A percentile compares a stretch with the other conserved stretches of the same genome.
These are phyloP conservation scores for Trichosporon coremiiforme DNA, from an alignment of 1,284 basidiomycete genomes.

Conservation along the genomic window DNA sequence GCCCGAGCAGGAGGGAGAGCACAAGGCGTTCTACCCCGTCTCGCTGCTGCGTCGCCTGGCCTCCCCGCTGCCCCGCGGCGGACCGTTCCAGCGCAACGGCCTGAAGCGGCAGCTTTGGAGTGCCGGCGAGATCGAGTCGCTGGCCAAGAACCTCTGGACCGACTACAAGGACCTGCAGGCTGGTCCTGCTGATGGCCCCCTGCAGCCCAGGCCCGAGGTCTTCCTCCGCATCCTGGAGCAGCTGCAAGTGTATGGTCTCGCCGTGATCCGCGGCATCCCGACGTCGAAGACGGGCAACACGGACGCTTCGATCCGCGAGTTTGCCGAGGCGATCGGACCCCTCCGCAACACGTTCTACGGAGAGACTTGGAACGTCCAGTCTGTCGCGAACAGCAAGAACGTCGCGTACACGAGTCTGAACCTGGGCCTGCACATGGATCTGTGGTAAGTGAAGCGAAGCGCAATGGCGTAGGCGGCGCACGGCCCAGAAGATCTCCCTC, in stretches of 20 bases:
- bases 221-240: constrained; percentile 43
- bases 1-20: constrained; percentile 22
- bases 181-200: constrained; percentile 3
- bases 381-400: constrained; percentile 70
- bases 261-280: constrained; percentile 64
- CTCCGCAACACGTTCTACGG: constrained; percentile 91
- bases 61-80: background rate
- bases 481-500: no score
- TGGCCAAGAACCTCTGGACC: constrained; percentile 21
- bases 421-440: constrained; percentile 89
- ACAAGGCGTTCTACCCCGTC: constrained; percentile 29
- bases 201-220: constrained; percentile 24
- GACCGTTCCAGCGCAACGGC: constrained; percentile 22
- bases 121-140: constrained; percentile 17
- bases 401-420: constrained; percentile 93
- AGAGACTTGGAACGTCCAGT: constrained; percentile 84
- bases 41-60: constrained; percentile 26
- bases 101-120: constrained; percentile 27
- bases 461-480: no score
- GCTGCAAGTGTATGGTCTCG: constrained; percentile 60
- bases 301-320: constrained; percentile 66
- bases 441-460: constrained; percentile 67
- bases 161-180: constrained; percentile 27
- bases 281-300: constrained; percentile 62
- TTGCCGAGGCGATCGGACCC: constrained; percentile 71